Evolutionary conservation across 208 protist genomes (phyloP), one percentile per base, ranked within the genome.

Genomic region (Leishmania lainsoni): DNA sequence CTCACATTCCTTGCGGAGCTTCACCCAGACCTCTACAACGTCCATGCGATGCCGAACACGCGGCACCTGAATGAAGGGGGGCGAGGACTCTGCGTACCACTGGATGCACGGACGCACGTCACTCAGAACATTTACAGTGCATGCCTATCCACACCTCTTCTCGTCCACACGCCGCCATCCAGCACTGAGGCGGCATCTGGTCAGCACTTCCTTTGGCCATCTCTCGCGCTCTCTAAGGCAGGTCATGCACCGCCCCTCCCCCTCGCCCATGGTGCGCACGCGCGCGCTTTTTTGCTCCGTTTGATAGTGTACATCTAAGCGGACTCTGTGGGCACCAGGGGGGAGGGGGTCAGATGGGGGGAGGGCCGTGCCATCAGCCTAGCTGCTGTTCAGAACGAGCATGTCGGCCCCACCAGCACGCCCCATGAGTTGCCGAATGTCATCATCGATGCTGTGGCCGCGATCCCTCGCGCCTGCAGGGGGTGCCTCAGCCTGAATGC

Each of bases 331-430:
- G 20, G 10, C 69, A 29, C 22, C 45, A 45, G 69, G 22, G 42
- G 45, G 17, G 20, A n/a, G 66, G 66, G 35, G 6, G 35, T 42
- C 1, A 1, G 63, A 32, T 12, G 26, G 0, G 14, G 58, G 58
- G 58, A 14, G 58, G 39, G 61, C 39, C 56, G 6, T n/a, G 56
- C 3, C 75, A 52, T 1, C 54, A 12, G 48, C 16, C 79, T 88
- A 94, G 74, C 90, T 90, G 58, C 68, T 80, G 61, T 89, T 90
- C 42, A 95, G 81, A 29, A 95, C 92, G 45, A 94, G 81, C 89
- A 92, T 91, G 58, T 94, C 89, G 9, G 89, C 86, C 39, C 87
- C 87, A 59, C 76, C 86, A 8, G 80, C 86, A 58, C 85, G 83
- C 16, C 86, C 83, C 83, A 87, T 87, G 58, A 86, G 75, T 74